Base-by-base conservation (phyloP, 2,329 filamentous ascomycete species). In the Exophiala oligosperma region DNA sequence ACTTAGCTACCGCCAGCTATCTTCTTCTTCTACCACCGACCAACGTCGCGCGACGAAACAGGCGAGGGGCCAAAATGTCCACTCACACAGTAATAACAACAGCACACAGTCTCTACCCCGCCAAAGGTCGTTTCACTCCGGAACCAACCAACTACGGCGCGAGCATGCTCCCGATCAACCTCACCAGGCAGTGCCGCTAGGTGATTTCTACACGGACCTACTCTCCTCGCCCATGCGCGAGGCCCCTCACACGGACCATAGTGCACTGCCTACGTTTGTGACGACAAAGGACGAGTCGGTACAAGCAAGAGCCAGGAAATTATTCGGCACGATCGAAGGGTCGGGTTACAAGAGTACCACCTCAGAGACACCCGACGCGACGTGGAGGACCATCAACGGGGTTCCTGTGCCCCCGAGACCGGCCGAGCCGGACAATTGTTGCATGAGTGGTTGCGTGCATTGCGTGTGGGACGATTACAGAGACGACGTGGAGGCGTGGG, bases 391-490 rank as follows among this genome's bases (percentile, higher is more conserved):
- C 1, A 79, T 97, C 55, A 92, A 90, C 1, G 93, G 92, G 2
- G 83, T 97, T 1, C 75, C 85, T 17, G 88, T 97, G 3, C 94
- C 94, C 1, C 92, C 92, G 0, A 84, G 84, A 49, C 94, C 94
- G 1, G 82, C 85, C 49, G 93, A 99, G 74, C 94, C 94, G 2
- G 94, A 97, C 69, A 97, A 99, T 71, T 99, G 94, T 81, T 99
- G 94, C 76, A 99, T 99, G 94, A 94, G 90, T 70, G 94, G 94
- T 2, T 99, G 94, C 72, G 93, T 96, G 49, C 92, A 97, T 73
- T 99, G 94, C 73, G 94, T 97, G 2, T 97, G 92, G 92, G 92
- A 97, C 68, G 80, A 85, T 53, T 97, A 87, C 74, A 83, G 92
- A 7, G 93, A 99, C 65, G 94, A 97, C 52, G 81, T 97, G 75